Evolutionary conservation across 306 rosid species (phyloP).

Genomic region (Inga laurina): DNA sequence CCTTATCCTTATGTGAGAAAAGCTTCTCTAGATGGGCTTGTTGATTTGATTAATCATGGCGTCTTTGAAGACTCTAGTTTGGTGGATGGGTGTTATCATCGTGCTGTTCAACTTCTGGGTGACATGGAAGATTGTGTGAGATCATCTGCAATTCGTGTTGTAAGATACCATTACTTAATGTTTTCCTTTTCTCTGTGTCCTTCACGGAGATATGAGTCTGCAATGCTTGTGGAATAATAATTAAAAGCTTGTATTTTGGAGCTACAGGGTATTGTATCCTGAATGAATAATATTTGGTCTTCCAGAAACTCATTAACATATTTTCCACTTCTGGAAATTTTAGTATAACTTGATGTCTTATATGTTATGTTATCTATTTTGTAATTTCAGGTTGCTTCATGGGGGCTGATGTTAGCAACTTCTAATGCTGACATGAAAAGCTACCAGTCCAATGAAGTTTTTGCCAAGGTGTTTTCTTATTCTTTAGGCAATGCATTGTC

Average conservation of each 20-base stretch:
- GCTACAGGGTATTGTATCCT: background rate
- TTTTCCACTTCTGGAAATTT: background rate
- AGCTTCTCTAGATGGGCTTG: slow-evolving; percentile 72
- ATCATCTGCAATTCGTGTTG: slow-evolving; percentile 60
- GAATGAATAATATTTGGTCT: slow-evolving; percentile 27
- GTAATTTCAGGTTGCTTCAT: slow-evolving; percentile 65
- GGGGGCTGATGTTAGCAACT: slow-evolving; percentile 70
- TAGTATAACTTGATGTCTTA: slow-evolving; percentile 20
- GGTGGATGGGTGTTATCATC: slow-evolving; percentile 65
- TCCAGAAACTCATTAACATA: slow-evolving; percentile 1
- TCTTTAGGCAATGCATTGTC: background rate
- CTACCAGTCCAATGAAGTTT: slow-evolving; percentile 66
- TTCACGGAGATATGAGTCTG: background rate
- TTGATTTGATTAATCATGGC: slow-evolving; percentile 45
- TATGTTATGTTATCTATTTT: background rate
- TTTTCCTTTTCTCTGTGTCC: background rate
- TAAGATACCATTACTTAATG: slow-evolving; percentile 33
- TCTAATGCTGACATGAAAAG: slow-evolving; percentile 53
- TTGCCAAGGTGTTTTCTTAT: slow-evolving; percentile 59
- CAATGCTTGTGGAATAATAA: background rate
- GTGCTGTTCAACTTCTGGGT: slow-evolving; percentile 65
- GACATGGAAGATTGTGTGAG: slow-evolving; percentile 72
- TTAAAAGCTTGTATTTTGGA: background rate
- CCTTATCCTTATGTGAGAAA: slow-evolving; percentile 75
- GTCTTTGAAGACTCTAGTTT: slow-evolving; percentile 43